Evolutionary conservation across 768 basidiomycete genomes (phyloP), one percentile per base, ranked within the genome.

Genomic region (Lactarius indigo): DNA sequence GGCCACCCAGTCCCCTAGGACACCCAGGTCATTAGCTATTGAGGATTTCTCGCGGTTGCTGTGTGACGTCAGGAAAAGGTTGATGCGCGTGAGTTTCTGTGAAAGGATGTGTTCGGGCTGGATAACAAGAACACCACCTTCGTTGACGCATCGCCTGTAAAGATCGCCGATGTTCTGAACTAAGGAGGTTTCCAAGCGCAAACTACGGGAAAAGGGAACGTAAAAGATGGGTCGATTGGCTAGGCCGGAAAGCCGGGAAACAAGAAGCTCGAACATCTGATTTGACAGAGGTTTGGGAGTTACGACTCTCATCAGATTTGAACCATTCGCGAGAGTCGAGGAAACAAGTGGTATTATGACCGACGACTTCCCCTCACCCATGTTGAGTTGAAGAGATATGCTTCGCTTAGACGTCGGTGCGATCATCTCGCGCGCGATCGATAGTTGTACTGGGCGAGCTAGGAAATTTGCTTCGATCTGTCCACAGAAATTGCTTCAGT

Each of bases 61-160:
- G 39, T 33, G 12, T 78, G 63, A 33, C 74, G 72, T 37, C 69
- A 74, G 35, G 20, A 61, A 28, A 18, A 13, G 9, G 63, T 86
- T 80, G 28, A 84, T 73, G 3, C 76, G 77, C 77, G 82, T 79
- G 20, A 86, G 75, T 68, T 79, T 77, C 65, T 82, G 81, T 0
- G 85, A 86, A 3, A 86, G 75, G 15, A 84, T 74, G 33, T 86
- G 83, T 56, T 86, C 84, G 0, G 85, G 85, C 57, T 86, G 85
- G 13, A 76, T 65, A 0, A 86, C 74, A 15, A 85, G 71, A n/a
- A 86, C 70, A 0, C 85, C 85, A 9, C 76, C 72, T 23, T 72
- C 72, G 0, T 60, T 60, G 68, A 73, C 75, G 62, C 85, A 86
- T 52, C 77, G 75, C 30, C 72, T 63, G 68, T 80, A 77, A 6